Conservation (phyloP, 2,329 filamentous ascomycete genomes). For the Karstenula rhodostoma region DNA sequence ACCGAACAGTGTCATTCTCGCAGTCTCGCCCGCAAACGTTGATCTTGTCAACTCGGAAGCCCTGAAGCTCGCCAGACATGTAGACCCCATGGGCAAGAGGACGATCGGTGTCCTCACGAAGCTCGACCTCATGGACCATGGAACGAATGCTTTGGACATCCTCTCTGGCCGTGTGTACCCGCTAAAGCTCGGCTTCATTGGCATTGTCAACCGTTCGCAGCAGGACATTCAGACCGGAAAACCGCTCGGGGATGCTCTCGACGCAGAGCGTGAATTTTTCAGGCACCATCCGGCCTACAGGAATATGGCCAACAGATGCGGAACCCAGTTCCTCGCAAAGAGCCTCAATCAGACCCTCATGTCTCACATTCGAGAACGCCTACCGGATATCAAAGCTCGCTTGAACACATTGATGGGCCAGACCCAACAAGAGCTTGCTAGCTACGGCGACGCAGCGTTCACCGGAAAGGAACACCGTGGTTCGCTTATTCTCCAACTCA, state of each 20-base stretch:
- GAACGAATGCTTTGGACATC: conserved; percentile 96
- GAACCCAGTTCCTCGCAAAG: conserved; percentile 93
- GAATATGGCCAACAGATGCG: conserved; percentile 92
- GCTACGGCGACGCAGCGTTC: conserved; percentile 97
- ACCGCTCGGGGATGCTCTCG: conserved; percentile 89
- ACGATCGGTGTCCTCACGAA: conserved; percentile 98
- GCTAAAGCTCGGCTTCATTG: conserved; percentile 95
- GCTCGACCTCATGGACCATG: conserved; percentile 97
- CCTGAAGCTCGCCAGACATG: conserved; percentile 93
- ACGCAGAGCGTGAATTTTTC: conserved; percentile 94
- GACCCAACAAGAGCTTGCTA: conserved; percentile 96
- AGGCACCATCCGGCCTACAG: conserved; percentile 95
- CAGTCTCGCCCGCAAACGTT: conserved; percentile 96
- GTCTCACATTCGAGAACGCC: conserved; percentile 91
- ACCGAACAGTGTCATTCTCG: conserved; percentile 96
- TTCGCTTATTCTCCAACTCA: conserved; percentile 92
- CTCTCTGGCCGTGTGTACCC: conserved; percentile 97
- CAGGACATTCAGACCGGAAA: conserved; percentile 98
- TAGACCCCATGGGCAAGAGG: conserved; percentile 90
- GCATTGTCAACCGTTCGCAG: conserved; percentile 96
- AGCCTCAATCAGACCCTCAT: conserved; percentile 95
- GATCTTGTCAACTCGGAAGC: conserved; percentile 99
- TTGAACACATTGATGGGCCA: conserved; percentile 99
- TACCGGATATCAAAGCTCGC: conserved; percentile 97
- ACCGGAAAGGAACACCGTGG: conserved; percentile 96